A percentile compares a stretch with the other conserved stretches of the same genome.
These are phyloP conservation scores for Ailanthus altissimus DNA, from an alignment of 345 rosid genomes.

Conservation along the genomic window DNA sequence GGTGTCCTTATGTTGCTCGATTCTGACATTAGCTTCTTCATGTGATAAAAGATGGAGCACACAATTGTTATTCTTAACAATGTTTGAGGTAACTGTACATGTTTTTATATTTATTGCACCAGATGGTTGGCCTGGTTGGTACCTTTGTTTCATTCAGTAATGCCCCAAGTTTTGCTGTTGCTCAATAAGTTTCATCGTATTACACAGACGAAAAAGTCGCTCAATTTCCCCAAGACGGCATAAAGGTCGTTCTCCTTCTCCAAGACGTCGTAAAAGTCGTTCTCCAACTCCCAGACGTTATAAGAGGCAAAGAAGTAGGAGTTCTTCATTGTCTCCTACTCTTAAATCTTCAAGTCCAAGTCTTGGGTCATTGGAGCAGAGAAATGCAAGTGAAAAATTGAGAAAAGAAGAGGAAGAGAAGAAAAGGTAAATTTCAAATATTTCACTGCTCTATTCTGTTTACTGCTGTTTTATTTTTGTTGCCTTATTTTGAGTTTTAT, in stretches of 20 bases:
- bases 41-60: slow-evolving; percentile 95
- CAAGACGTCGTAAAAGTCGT: slow-evolving; percentile 66
- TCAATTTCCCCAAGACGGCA: slow-evolving; percentile 72
- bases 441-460: slow-evolving; percentile 3
- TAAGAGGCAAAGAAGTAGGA: slow-evolving; percentile 80
- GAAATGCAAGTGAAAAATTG: slow-evolving; percentile 62
- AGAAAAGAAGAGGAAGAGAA: slow-evolving; percentile 86
- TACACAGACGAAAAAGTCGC: slow-evolving; percentile 88
- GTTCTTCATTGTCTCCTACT: slow-evolving; percentile 68
- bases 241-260: slow-evolving; percentile 65
- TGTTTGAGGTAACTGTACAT: slow-evolving; percentile 93
- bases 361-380: slow-evolving; percentile 64
- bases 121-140: slow-evolving; percentile 41
- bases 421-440: slow-evolving; percentile 64
- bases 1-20: slow-evolving; percentile 78
- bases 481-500: slow-evolving; percentile 7
- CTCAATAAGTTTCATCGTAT: slow-evolving; percentile 45
- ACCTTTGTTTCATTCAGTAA: slow-evolving; percentile 34
- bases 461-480: slow-evolving; percentile 10
- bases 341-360: slow-evolving; percentile 61
- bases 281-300: slow-evolving; percentile 70
- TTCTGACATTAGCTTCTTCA: slow-evolving; percentile 86
- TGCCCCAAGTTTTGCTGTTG: slow-evolving; percentile 28
- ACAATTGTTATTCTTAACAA: slow-evolving; percentile 66
- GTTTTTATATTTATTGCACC: slow-evolving; percentile 44